A percentile compares a stretch with the other conserved stretches of the same genome.
These are phyloP conservation scores for Podospora anserina DNA, from an alignment of 495 filamentous ascomycete species.

Conservation along the genomic window DNA sequence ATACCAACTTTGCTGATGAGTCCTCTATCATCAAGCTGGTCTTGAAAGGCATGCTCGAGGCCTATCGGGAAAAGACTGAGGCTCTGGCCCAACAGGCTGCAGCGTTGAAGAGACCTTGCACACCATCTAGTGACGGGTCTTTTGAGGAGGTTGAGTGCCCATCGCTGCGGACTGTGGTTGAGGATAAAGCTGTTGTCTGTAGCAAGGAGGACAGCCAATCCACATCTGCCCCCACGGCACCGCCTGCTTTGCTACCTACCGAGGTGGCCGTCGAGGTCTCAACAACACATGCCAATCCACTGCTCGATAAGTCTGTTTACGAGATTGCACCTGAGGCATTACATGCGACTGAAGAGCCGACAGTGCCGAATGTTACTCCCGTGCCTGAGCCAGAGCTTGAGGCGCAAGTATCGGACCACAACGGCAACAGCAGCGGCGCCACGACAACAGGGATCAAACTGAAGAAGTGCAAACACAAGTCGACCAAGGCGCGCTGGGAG, in stretches of 20 bases:
- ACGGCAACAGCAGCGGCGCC: background rate
- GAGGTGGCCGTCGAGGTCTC: background rate
- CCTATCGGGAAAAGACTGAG: slow-evolving; percentile 8
- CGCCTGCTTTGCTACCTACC: background rate
- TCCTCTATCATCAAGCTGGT: slow-evolving; percentile 13
- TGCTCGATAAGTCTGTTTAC: background rate
- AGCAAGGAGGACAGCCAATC: background rate
- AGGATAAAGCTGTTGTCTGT: background rate
- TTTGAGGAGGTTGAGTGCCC: background rate
- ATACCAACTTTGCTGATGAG: background rate
- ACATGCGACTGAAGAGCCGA: background rate
- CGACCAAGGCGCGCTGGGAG: background rate
- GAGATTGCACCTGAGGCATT: background rate
- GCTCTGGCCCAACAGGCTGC: background rate
- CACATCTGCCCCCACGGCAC: background rate
- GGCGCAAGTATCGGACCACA: background rate
- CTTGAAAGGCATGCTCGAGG: slow-evolving; percentile 14
- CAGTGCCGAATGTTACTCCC: background rate
- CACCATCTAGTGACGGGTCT: background rate
- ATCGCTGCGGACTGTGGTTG: background rate
- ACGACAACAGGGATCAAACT: background rate
- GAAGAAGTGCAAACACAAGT: background rate
- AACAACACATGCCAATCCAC: background rate
- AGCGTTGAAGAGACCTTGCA: background rate
- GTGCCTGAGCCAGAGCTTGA: background rate